These are phyloP conservation scores for Lepidium aucheri DNA, from an alignment of 345 rosid species.

Conservation along the genomic window DNA sequence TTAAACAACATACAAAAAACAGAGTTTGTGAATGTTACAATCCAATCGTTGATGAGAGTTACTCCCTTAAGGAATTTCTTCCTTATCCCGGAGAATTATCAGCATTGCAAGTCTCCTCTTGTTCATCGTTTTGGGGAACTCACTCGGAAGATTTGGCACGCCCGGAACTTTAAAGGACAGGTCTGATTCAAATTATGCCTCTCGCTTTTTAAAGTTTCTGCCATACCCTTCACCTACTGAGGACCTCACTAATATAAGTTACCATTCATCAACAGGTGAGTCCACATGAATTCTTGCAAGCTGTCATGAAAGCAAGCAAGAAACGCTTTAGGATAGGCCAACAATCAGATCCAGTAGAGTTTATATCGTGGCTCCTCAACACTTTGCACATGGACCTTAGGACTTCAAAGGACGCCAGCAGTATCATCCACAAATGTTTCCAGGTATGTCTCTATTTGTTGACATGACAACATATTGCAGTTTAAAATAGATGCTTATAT, in stretches of 20 bases:
- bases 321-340: constrained; percentile 80
- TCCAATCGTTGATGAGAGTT: constrained; percentile 92
- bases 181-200: constrained; percentile 29
- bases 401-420: constrained; percentile 49
- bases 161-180: constrained; percentile 97
- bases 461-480: background rate
- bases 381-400: constrained; percentile 72
- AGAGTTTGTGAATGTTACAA: constrained; percentile 94
- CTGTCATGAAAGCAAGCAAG: constrained; percentile 93
- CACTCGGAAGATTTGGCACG: constrained; percentile 91
- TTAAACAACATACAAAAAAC: constrained; percentile 92
- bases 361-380: constrained; percentile 96
- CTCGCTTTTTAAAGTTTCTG: background rate
- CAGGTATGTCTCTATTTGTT: constrained; percentile 44
- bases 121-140: constrained; percentile 95
- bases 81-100: constrained; percentile 88
- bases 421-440: constrained; percentile 83
- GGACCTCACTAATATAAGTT: background rate
- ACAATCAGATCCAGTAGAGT: constrained; percentile 95
- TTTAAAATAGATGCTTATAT: background rate
- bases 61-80: constrained; percentile 86
- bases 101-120: constrained; percentile 69
- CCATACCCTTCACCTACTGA: background rate
- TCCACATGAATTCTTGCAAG: constrained; percentile 97
- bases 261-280: constrained; percentile 59